Percentiles rank a stretch among this genome's conserved stretches.
Conservation (phyloP, 2,329 filamentous ascomycete species). For the Alternaria ventricosa region DNA sequence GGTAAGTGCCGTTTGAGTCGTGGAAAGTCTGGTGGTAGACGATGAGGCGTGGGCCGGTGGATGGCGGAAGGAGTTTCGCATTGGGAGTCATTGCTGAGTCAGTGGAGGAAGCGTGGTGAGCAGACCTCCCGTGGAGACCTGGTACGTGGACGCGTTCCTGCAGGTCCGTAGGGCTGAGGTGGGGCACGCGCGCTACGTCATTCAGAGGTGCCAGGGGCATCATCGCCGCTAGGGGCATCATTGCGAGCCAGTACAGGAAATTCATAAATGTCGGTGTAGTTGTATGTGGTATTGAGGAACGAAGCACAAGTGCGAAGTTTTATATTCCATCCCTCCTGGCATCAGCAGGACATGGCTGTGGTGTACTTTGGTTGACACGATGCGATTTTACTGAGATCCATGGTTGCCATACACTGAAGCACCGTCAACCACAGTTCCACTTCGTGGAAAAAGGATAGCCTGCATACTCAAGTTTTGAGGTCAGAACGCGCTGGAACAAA, state of each 20-base stretch:
- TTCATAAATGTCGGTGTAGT: background rate
- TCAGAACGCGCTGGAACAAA: background rate
- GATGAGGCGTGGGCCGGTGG: conserved; percentile 53
- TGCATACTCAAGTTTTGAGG: background rate
- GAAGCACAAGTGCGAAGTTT: background rate
- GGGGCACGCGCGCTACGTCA: conserved; percentile 34
- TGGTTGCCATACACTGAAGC: background rate
- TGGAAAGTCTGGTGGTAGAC: conserved; percentile 72
- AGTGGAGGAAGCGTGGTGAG: background rate
- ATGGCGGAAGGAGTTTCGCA: conserved; percentile 43
- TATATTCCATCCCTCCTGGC: background rate
- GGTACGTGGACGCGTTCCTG: conserved; percentile 19
- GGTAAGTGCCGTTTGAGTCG: conserved; percentile 59
- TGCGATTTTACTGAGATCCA: background rate
- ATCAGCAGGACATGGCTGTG: background rate
- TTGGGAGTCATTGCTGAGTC: conserved; percentile 36
- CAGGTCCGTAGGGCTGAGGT: conserved; percentile 37
- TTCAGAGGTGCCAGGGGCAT: background rate
- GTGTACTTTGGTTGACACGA: background rate
- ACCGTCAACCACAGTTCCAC: background rate
- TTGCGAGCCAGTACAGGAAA: background rate
- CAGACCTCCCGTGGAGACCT: background rate
- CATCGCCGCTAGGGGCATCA: conserved; percentile 16
- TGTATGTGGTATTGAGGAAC: background rate
- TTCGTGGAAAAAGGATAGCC: background rate